A percentile compares a stretch with the other conserved stretches of the same genome.
phyloP scores from a whole-genome alignment of 164 flowering plant genomes.

The Cinnamomum chago region DNA sequence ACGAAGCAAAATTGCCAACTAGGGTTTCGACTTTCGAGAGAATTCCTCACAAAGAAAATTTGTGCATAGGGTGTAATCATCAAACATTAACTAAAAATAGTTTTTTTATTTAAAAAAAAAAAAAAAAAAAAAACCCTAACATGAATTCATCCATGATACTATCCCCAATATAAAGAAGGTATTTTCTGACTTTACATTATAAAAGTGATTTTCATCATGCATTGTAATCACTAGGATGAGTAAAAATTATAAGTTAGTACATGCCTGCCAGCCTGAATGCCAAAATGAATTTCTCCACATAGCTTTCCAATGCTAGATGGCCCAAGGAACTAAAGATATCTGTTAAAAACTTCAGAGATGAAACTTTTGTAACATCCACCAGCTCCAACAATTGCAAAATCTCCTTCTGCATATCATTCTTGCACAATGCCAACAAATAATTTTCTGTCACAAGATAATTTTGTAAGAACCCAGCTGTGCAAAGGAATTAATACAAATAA shows the following conservation, averaged over 20 bases:
- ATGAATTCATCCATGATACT: no score
- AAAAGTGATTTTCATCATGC: not conserved
- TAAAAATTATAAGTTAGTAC: slow-evolving; percentile 8
- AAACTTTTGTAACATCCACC: slow-evolving; percentile 54
- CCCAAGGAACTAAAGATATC: slow-evolving; percentile 63
- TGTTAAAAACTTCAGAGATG: slow-evolving; percentile 35
- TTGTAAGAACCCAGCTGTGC: not conserved
- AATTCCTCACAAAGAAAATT: no score
- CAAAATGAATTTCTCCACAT: slow-evolving; percentile 47
- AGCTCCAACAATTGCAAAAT: slow-evolving; percentile 47
- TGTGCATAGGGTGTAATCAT: no score
- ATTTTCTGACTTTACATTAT: not conserved
- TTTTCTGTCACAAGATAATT: slow-evolving; percentile 42
- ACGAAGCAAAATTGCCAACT: no score
- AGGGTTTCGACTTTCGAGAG: no score
- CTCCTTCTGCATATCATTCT: slow-evolving; percentile 49
- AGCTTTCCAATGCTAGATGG: slow-evolving; percentile 41
- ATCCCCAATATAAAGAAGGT: not conserved
- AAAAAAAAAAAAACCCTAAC: no score
- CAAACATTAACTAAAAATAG: no score
- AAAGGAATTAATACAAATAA: not conserved
- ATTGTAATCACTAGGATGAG: not conserved
- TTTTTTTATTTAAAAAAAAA: no score
- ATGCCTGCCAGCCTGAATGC: slow-evolving; percentile 50
- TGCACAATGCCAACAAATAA: slow-evolving; percentile 77